Percentiles rank a stretch among this genome's conserved stretches.
Conservation (phyloP, 2,329 filamentous ascomycete genomes). For the Talaromyces albobiverticillius region DNA sequence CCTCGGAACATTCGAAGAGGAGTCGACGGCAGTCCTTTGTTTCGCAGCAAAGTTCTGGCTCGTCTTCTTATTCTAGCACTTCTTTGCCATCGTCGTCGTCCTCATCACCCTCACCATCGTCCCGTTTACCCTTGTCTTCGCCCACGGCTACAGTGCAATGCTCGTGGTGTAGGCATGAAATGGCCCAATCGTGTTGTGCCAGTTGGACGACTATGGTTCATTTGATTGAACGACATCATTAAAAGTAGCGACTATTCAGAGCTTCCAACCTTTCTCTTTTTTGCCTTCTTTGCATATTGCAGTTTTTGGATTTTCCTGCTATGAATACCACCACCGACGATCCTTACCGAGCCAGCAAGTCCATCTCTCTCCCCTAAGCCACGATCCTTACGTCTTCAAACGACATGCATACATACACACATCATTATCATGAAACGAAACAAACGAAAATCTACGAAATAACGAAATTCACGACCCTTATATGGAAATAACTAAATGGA, state of each 20-base stretch:
- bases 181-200: slow-evolving; percentile 13
- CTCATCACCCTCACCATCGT: neutral
- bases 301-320: neutral
- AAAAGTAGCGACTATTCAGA: too few relatives aligned
- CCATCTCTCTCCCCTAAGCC: too few relatives aligned
- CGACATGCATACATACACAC: neutral
- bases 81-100: neutral
- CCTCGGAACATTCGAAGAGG: neutral
- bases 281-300: neutral
- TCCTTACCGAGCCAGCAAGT: too few relatives aligned
- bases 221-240: slow-evolving; percentile 15
- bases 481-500: too few relatives aligned
- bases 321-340: too few relatives aligned
- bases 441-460: neutral
- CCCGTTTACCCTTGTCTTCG: neutral
- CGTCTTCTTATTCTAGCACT: neutral
- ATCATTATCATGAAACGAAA: neutral
- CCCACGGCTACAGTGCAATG: slow-evolving; percentile 8
- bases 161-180: slow-evolving; percentile 12
- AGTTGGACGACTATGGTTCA: slow-evolving; percentile 17
- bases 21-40: neutral
- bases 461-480: neutral
- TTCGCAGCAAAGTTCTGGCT: neutral
- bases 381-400: too few relatives aligned
- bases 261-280: neutral